These are phyloP conservation scores for Hamigera avellanea DNA, from an alignment of 495 filamentous ascomycete genomes.

Conservation along the genomic window DNA sequence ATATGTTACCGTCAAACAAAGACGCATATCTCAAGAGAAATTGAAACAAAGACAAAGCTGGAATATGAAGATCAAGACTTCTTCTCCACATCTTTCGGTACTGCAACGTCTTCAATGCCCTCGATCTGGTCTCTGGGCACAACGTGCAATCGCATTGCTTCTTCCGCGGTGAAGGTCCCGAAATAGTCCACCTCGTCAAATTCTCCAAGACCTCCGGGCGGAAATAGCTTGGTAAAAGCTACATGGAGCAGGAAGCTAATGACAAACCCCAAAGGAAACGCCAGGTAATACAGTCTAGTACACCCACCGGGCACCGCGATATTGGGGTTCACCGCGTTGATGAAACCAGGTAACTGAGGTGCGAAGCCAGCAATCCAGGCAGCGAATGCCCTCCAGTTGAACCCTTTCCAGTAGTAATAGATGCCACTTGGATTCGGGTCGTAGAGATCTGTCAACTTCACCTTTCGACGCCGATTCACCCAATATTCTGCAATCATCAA, in stretches of 20 bases:
- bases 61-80: too few species aligned
- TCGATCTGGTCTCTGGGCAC: slow-evolving; percentile 1
- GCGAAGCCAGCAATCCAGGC: slow-evolving; percentile 11
- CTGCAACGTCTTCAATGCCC: too few species aligned
- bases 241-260: slow-evolving; percentile 5
- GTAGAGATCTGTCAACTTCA: slow-evolving; percentile 26
- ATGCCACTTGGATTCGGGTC: slow-evolving; percentile 10
- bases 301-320: slow-evolving; percentile 12
- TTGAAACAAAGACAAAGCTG: too few species aligned
- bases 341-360: slow-evolving; percentile 12
- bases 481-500: slow-evolving; percentile 26
- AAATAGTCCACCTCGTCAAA: slow-evolving; percentile 16
- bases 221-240: slow-evolving; percentile 7
- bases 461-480: slow-evolving; percentile 17
- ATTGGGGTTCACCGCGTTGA: slow-evolving; percentile 10
- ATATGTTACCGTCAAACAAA: too few species aligned
- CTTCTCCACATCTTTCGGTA: too few species aligned
- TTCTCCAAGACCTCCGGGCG: slow-evolving; percentile 10
- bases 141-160: slow-evolving; percentile 9
- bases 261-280: slow-evolving; percentile 2
- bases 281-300: slow-evolving; percentile 12
- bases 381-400: slow-evolving; percentile 27
- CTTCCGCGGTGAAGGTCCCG: slow-evolving; percentile 15
- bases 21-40: too few species aligned
- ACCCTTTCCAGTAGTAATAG: slow-evolving; percentile 25